Conservation (phyloP, 2,329 filamentous ascomycete genomes). For the Hypomyces rosellus region DNA sequence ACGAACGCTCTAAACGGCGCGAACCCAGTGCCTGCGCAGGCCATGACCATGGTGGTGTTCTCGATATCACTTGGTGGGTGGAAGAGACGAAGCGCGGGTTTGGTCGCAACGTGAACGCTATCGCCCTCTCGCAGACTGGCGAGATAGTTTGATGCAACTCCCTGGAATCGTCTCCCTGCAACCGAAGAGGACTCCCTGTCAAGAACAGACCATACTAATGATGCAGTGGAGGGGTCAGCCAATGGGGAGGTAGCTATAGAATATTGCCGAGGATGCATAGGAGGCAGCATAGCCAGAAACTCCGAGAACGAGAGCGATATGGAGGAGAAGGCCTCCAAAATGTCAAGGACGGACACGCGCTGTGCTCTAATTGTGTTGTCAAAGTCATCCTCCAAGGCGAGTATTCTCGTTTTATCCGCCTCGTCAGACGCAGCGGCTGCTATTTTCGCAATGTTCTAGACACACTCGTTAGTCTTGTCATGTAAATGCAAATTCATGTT, state of each 20-base stretch:
- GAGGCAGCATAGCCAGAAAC: constrained; percentile 58
- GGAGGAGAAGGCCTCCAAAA: constrained; percentile 51
- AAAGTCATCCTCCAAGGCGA: constrained; percentile 23
- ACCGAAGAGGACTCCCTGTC: constrained; percentile 43
- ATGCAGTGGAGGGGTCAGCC: constrained; percentile 44
- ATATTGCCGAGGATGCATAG: constrained; percentile 44
- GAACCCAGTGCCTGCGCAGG: constrained; percentile 45
- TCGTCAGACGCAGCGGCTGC: constrained; percentile 27
- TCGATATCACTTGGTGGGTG: constrained; percentile 36
- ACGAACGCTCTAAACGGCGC: constrained; percentile 55
- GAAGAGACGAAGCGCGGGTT: constrained; percentile 32
- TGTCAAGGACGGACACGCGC: constrained; percentile 51
- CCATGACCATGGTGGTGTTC: constrained; percentile 39
- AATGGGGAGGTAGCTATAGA: constrained; percentile 67
- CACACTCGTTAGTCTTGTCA: constrained; percentile 8
- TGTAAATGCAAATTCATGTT: not conserved
- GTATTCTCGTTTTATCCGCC: not conserved
- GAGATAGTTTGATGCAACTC: constrained; percentile 55
- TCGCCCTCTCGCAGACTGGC: constrained; percentile 36
- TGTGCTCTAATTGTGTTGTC: constrained; percentile 35
- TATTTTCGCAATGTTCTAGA: constrained; percentile 26
- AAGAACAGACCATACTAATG: constrained; percentile 59
- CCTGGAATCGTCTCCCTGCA: constrained; percentile 32
- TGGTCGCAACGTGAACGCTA: constrained; percentile 37
- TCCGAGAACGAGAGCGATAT: constrained; percentile 50